Percentiles rank a stretch among this genome's conserved stretches.
Conservation (phyloP, 257 asterid genomes). For the Nicotiana knightiana region DNA sequence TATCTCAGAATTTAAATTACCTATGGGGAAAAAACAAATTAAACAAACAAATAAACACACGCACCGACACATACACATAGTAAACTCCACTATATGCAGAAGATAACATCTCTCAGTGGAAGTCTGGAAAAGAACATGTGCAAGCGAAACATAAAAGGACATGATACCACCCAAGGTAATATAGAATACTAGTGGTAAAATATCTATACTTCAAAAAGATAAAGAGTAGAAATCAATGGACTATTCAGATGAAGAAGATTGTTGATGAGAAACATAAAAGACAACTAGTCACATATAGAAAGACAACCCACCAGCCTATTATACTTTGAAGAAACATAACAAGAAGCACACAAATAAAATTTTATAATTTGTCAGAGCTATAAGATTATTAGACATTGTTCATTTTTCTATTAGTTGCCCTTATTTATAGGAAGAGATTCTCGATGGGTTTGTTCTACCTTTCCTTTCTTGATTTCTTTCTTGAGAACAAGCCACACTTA, state of each 20-base stretch:
- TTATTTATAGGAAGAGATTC: not conserved
- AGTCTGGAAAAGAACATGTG: not conserved
- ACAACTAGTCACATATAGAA: not conserved
- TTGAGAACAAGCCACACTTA: constrained; percentile 80
- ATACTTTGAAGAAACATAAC: not conserved
- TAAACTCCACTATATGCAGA: not conserved
- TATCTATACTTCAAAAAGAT: not conserved
- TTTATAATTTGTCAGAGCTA: not conserved
- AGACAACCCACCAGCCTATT: not conserved
- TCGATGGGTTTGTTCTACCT: constrained; percentile 22
- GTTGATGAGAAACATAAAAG: not conserved
- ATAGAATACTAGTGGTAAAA: not conserved
- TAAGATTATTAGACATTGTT: not conserved
- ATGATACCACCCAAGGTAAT: not conserved
- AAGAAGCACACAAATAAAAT: not conserved
- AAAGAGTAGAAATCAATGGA: not conserved
- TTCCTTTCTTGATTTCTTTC: constrained; percentile 62
- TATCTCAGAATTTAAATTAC: not conserved
- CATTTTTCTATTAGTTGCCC: not conserved
- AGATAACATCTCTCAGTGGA: not conserved
- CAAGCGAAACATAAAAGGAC: not conserved
- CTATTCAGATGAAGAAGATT: not conserved
- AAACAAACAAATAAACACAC: not conserved
- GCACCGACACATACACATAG: not conserved
- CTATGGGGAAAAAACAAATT: not conserved